phyloP scores from a whole-genome alignment of 208 protist species.

The Acanthamoeba sp. region DNA sequence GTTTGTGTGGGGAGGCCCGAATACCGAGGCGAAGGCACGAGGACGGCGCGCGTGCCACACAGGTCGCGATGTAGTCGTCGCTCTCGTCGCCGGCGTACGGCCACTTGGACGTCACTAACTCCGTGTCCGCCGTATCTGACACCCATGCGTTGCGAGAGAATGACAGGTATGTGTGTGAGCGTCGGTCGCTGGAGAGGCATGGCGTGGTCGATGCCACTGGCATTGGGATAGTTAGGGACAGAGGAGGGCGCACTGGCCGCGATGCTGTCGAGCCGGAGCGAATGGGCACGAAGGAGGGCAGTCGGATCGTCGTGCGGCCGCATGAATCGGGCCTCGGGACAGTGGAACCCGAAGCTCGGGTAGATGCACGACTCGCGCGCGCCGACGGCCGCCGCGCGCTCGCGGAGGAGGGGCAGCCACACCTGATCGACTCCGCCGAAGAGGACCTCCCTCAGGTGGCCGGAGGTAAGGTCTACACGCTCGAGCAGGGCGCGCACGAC shows the following conservation, averaged over 20 bases:
- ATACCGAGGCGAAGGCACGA: not conserved
- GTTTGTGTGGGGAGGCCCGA: no score
- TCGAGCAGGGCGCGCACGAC: not conserved
- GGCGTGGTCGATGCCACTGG: not conserved
- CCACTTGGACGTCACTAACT: not conserved
- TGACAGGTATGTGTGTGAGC: not conserved
- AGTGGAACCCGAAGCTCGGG: constrained; percentile 22
- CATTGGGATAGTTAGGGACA: not conserved
- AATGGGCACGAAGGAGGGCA: not conserved
- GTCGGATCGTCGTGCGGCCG: not conserved
- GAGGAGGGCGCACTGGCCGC: not conserved
- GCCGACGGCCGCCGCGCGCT: not conserved
- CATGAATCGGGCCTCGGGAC: not conserved
- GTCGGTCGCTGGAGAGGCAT: not conserved
- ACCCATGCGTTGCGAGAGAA: not conserved
- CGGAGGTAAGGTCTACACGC: not conserved
- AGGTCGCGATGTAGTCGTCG: not conserved
- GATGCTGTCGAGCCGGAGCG: not conserved
- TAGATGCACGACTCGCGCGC: not conserved
- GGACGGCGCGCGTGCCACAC: not conserved
- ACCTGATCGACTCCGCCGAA: not conserved
- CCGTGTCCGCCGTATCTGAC: not conserved
- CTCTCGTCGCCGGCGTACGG: constrained; percentile 43
- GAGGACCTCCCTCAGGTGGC: not conserved
- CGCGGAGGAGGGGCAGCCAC: not conserved